Evolutionary conservation across 1,284 basidiomycete species (phyloP), one percentile per base, ranked within the genome.

Genomic region (Trichosporon asahii): DNA sequence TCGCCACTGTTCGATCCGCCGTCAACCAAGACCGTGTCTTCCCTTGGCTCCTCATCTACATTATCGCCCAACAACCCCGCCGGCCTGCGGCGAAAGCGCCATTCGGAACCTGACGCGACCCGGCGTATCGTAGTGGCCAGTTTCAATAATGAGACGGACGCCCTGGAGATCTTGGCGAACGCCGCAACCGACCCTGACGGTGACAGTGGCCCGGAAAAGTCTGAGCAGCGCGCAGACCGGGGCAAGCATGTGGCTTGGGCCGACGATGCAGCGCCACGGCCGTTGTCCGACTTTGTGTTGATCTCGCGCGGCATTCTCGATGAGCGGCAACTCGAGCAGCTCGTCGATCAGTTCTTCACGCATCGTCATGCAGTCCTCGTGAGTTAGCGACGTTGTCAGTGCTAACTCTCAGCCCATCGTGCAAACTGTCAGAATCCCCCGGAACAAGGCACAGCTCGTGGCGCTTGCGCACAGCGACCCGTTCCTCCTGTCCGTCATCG

Each of bases 131-230:
- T 84, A 23, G 78, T 80, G 31, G 82, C 82, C 7, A 81, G 78
- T 66, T 80, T 84, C 73, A 79, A 77, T 69, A 84, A 84, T 66
- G 83, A 84, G 75, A 82, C 79, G 67, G 83, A 84, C 68, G 83
- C 83, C 4, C 73, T 84, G 35, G 79, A 82, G 66, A 82, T 84
- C 12, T 75, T 84, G 29, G 83, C 83, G 29, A 78, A 81, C 71
- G 83, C 83, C 0, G 82, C 82, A 2, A 82, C 79, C 1, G 79
- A 79, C 53, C 76, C 68, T 5, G 71, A 74, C 46, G 73, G 65
- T 7, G 68, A 75, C 2, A 44, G 53, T 4, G 46, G 65, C 2
- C 40, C 65, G 2, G 75, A 77, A 40, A 70, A 70, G 57, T 69
- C 70, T 40, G 67, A 65, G 14, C 67, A 67, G 65, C 67, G 57